phyloP scores from a whole-genome alignment of 805 yeast genomes.

The Candida germanica region DNA sequence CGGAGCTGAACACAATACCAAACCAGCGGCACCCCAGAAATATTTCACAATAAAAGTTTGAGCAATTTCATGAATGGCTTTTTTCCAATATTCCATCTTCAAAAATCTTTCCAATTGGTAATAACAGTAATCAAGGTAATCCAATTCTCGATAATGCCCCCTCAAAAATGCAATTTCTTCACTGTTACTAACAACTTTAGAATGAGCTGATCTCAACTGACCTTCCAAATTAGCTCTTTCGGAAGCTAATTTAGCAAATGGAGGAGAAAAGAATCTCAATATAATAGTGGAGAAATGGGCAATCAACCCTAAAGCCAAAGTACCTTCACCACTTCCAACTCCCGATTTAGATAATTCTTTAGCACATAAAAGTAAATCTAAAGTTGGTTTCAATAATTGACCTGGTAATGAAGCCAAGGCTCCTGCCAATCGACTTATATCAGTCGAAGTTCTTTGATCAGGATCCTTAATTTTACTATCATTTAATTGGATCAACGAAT shows the following conservation, averaged over 20 bases:
- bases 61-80: constrained; percentile 77
- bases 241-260: constrained; percentile 77
- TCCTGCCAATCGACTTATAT: constrained; percentile 67
- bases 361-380: constrained; percentile 78
- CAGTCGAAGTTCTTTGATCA: constrained; percentile 80
- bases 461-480: constrained; percentile 60
- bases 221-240: constrained; percentile 81
- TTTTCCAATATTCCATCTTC: constrained; percentile 69
- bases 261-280: constrained; percentile 78
- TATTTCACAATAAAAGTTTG: constrained; percentile 88
- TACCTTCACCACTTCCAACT: constrained; percentile 74
- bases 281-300: constrained; percentile 78
- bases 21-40: constrained; percentile 94
- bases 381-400: constrained; percentile 76
- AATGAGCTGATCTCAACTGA: constrained; percentile 75
- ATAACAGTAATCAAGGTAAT: constrained; percentile 72
- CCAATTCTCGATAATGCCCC: constrained; percentile 79
- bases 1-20: constrained; percentile 83
- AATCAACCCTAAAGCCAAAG: constrained; percentile 70
- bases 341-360: constrained; percentile 66
- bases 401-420: constrained; percentile 75
- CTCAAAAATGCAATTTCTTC: constrained; percentile 86
- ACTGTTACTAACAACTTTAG: constrained; percentile 70
- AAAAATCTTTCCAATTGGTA: constrained; percentile 77
- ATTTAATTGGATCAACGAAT: constrained; percentile 64